Base-by-base conservation (phyloP, 2,329 filamentous ascomycete genomes). In the Cladosporium sp. region DNA sequence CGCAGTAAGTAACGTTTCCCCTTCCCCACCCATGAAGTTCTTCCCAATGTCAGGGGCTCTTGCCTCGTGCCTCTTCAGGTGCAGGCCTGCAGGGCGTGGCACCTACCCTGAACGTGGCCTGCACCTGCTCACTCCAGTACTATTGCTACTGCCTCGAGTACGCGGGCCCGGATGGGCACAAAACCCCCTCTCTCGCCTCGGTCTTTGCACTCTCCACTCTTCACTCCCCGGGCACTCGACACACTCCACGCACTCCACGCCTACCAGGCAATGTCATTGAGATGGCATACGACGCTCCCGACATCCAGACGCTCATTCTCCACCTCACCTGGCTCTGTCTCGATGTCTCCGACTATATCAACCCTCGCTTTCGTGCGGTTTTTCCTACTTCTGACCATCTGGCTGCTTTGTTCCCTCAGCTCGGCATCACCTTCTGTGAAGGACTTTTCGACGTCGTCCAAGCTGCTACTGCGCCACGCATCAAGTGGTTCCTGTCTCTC, bases 1-100 rank as follows among this genome's bases (percentile, higher is more conserved):
- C 25, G 17, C 34, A 48, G 44, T 48, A 48, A 48, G 44, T 48
- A 48, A 28, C 28, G 28, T 48, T 48, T 48, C 44, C 28, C 24
- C 39, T 42, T 42, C 39, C 39, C 39, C 39, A 42, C 39, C 39
- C 39, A 17, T 42, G 39, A 42, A 42, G 39, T 42, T 42, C 39
- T 42, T 42, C n/a, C 39, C 39, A 42, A 42, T 42, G 39, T 42
- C 39, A 42, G 39, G 39, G 39, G 39, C n/a, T 42, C 39, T 42
- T 19, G 37, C 37, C 37, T 42, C 37, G 37, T 42, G 37, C 37
- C 37, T 42, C 37, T 42, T 20, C 37, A 42, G 37, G 37, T 42
- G 37, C n/a, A 20, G 37, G n/a, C n/a, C n/a, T 42, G 37, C 37
- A 42, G 37, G 37, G 37, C 37, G n/a, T 42, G 37, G 37, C 37